These are phyloP conservation scores for Peterozyma toletana DNA, from an alignment of 805 yeast species.

Conservation along the genomic window DNA sequence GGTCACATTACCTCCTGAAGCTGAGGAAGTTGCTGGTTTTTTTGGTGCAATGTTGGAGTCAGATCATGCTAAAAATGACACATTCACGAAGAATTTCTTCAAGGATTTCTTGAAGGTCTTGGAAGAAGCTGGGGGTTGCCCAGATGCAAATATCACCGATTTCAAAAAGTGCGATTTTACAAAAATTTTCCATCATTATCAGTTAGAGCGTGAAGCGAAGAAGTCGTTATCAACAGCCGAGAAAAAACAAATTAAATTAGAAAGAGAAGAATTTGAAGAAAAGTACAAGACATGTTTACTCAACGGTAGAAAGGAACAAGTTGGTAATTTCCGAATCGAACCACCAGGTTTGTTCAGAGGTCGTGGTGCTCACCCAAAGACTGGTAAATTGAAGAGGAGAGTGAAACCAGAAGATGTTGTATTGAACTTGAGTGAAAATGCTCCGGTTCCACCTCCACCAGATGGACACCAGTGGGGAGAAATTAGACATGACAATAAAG, in stretches of 20 bases:
- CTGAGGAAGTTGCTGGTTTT: constrained; percentile 96
- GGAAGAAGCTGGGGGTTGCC: constrained; percentile 62
- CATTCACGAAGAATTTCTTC: constrained; percentile 83
- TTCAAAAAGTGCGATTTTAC: constrained; percentile 75
- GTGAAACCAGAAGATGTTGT: constrained; percentile 88
- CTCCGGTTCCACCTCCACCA: constrained; percentile 75
- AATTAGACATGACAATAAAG: constrained; percentile 79
- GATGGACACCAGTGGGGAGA: constrained; percentile 89
- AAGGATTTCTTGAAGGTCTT: constrained; percentile 66
- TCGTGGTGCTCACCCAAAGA: constrained; percentile 94
- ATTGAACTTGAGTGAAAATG: constrained; percentile 68
- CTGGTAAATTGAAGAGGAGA: constrained; percentile 84
- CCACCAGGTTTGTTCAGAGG: constrained; percentile 97
- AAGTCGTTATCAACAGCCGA: constrained; percentile 64
- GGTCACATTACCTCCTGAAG: constrained; percentile 66
- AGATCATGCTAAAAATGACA: constrained; percentile 84
- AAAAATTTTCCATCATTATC: constrained; percentile 67
- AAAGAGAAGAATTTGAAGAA: constrained; percentile 71
- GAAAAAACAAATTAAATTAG: constrained; percentile 65
- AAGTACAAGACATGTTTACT: constrained; percentile 72
- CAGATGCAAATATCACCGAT: constrained; percentile 36
- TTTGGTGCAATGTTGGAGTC: constrained; percentile 83
- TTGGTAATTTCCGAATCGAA: constrained; percentile 90
- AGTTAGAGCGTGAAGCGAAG: constrained; percentile 62
- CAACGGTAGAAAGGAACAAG: constrained; percentile 85